Evolutionary conservation across 2,329 filamentous ascomycete species (phyloP).

Genomic region (Claviceps monticola): DNA sequence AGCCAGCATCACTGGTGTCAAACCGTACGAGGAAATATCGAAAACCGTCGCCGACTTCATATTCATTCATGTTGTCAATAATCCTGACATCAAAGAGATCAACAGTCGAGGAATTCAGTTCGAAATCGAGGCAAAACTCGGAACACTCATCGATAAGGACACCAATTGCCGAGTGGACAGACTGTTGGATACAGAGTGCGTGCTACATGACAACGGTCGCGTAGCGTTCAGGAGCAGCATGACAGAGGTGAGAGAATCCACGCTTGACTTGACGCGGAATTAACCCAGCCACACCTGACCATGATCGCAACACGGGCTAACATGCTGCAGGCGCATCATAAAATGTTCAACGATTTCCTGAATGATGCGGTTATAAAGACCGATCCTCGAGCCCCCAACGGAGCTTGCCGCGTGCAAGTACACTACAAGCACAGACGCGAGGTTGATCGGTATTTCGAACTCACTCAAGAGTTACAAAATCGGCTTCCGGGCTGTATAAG

Average conservation of each 20-base stretch:
- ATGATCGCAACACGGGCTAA: slow-evolving; percentile 8
- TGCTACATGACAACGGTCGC: slow-evolving; percentile 47
- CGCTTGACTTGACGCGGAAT: not conserved
- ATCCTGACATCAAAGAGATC: slow-evolving; percentile 51
- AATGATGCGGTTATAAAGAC: slow-evolving; percentile 54
- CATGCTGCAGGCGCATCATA: slow-evolving; percentile 55
- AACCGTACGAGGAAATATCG: slow-evolving; percentile 62
- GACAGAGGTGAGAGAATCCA: slow-evolving; percentile 53
- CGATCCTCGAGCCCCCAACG: slow-evolving; percentile 35
- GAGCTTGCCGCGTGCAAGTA: slow-evolving; percentile 44
- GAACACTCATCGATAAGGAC: slow-evolving; percentile 61
- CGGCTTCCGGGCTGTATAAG: slow-evolving; percentile 52
- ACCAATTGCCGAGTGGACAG: slow-evolving; percentile 55
- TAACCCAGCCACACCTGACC: not conserved
- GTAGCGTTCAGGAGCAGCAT: slow-evolving; percentile 75
- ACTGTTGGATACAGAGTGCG: slow-evolving; percentile 54
- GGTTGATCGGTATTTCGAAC: slow-evolving; percentile 69
- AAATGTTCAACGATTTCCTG: slow-evolving; percentile 68
- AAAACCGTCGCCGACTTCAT: slow-evolving; percentile 70
- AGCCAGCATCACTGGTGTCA: slow-evolving; percentile 52
- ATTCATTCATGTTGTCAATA: slow-evolving; percentile 54
- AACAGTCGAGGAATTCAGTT: slow-evolving; percentile 55
- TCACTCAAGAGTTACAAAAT: slow-evolving; percentile 44
- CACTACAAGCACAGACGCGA: slow-evolving; percentile 74
- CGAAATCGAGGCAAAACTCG: slow-evolving; percentile 91